Evolutionary conservation across 495 filamentous ascomycete genomes (phyloP), one percentile per base, ranked within the genome.

Genomic region (Elasticomyces elasticus): DNA sequence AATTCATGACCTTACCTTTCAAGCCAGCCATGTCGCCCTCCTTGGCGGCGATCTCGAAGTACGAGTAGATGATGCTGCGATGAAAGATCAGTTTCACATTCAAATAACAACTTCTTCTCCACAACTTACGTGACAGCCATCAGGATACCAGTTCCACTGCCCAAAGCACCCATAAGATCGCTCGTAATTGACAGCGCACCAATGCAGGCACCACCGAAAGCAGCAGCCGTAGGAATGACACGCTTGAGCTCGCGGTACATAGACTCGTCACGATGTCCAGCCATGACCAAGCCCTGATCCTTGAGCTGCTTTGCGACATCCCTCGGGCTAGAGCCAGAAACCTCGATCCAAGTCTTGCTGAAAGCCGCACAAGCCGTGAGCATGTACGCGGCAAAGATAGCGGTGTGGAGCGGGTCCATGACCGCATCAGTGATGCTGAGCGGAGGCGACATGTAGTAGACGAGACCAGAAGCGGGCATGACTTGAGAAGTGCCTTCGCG

Each of bases 211-310:
- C 94, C 94, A 72, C 94, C 94, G 63, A 99, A 99, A 55, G 94
- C 92, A 58, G 94, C 94, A 51, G 94, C 94, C 41, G 91, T 95
- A 54, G 94, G 94, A 56, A 99, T 99, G 62, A 99, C 89, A 62
- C 94, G 82, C 85, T 99, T 99, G 51, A 99, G 79, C 69, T 99
- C 94, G 80, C 92, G 94, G 81, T 99, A 99, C 94, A 97, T 97
- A 79, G 87, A 94, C 79, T 96, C 89, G 73, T 99, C 94, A 74
- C 94, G 83, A 74, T 99, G 94, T 59, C 94, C 94, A 63, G 94
- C 92, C 94, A 99, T 99, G 64, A 97, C 89, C 46, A 99, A 83
- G 64, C 94, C 91, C 73, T 96, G 91, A 67, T 97, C 94, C 82
- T 99, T 99, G 66, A 99, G 81, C 75, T 99, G 94, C 83, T 99